Conservation (phyloP, 768 basidiomycete species). For the Boletellus emodensis region DNA sequence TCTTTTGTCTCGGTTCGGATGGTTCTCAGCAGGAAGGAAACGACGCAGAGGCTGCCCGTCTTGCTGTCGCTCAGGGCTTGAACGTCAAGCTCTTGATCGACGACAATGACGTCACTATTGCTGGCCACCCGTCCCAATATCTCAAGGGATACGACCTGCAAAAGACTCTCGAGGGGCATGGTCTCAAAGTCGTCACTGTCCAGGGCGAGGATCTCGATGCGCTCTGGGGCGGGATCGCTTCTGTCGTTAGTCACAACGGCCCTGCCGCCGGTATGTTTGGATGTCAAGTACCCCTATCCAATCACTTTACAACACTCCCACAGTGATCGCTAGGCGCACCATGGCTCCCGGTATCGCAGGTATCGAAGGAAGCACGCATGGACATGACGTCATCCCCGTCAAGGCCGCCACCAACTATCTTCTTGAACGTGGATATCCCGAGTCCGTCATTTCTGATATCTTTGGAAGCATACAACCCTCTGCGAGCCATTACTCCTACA, state of each 20-base stretch:
- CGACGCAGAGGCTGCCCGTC: conserved; percentile 83
- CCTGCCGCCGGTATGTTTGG: conserved; percentile 64
- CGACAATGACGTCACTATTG: conserved; percentile 89
- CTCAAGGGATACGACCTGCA: conserved; percentile 71
- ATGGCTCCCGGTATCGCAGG: conserved; percentile 70
- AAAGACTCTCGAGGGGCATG: conserved; percentile 77
- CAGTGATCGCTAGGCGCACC: conserved; percentile 64
- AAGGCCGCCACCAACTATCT: conserved; percentile 78
- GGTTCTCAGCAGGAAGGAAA: conserved; percentile 92
- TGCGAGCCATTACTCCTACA: conserved; percentile 53
- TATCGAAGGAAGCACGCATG: conserved; percentile 76
- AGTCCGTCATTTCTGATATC: conserved; percentile 45
- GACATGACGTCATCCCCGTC: conserved; percentile 83
- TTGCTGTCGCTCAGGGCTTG: conserved; percentile 78
- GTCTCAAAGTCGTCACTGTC: conserved; percentile 68
- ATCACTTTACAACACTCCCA: background rate
- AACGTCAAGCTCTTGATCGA: conserved; percentile 87
- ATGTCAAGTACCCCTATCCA: background rate
- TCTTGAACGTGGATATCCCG: conserved; percentile 52
- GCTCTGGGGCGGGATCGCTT: conserved; percentile 64
- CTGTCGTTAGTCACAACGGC: conserved; percentile 57
- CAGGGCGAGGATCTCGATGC: conserved; percentile 78
- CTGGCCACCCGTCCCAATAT: conserved; percentile 87
- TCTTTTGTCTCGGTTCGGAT: conserved; percentile 85
- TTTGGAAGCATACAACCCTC: conserved; percentile 62